Evolutionary conservation across 768 basidiomycete genomes (phyloP), one percentile per base, ranked within the genome.

Genomic region (Trametes cingulata): DNA sequence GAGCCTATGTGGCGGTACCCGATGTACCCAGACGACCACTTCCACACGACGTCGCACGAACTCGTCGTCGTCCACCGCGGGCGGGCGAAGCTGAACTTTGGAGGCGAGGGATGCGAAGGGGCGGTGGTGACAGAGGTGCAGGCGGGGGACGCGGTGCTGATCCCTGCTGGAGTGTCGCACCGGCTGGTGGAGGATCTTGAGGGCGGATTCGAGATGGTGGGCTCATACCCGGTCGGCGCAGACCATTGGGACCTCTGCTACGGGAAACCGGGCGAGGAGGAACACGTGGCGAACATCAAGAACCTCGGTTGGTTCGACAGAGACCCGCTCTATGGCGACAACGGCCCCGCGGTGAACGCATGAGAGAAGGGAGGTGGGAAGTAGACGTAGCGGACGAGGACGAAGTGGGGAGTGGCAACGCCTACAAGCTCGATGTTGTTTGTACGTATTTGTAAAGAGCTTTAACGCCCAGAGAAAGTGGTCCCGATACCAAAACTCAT

Each of bases 41-140:
- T 74, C 65, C 77, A 80, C 61, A 74, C 73, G n/a, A 78, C 75
- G 40, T 74, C 74, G 13, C 75, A 79, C 71, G 77, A 79, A 56
- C 70, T 80, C 15, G 64, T 79, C 56, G 72, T 72, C 46, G 66
- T 78, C 39, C 62, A 65, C 12, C 47, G 54, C 6, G 77, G 78
- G 1, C 57, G 70, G 24, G 79, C 75, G 14, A 68, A 52, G 25
- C 41, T 78, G n/a, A 74, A 75, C 47, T 80, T 80, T 45, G 78
- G 77, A 15, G 78, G 77, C 9, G 74, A 74, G 37, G 64, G 67
- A 2, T 76, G 77, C 45, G 71, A 73, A 3, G 69, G 63, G 7
- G 66, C 55, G 24, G 71, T 78, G 9, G 68, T 71, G 52, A 46
- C 65, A 1, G 70, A 74, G 20, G 71, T 75, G n/a, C 50, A 59